A percentile compares a stretch with the other conserved stretches of the same genome.
Evolutionary conservation across 352 stramenopile species (phyloP).

Genomic region (Pythium guiyangense): DNA sequence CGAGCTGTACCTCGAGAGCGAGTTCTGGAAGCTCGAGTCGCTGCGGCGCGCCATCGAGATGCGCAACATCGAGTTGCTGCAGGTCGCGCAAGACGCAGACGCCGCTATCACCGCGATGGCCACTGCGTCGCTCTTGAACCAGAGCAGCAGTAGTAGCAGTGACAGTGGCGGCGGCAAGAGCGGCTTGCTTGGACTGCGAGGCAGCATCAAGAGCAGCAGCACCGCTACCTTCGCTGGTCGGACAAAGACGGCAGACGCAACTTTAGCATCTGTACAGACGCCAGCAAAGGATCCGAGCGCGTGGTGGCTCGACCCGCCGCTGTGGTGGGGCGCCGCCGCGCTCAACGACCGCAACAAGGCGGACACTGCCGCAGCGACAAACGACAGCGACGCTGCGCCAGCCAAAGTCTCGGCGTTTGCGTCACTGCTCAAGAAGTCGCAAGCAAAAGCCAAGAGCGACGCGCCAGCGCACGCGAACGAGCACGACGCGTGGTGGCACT

Average conservation of each 20-base stretch:
- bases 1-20: slow-evolving; percentile 69
- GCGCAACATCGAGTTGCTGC: slow-evolving; percentile 60
- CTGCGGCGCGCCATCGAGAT: slow-evolving; percentile 71
- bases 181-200: not conserved
- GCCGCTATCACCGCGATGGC: slow-evolving; percentile 8
- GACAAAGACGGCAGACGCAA: slow-evolving; percentile 9
- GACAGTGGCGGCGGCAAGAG: not conserved
- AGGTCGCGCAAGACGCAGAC: slow-evolving; percentile 28
- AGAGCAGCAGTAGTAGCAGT: not conserved
- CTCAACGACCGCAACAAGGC: not conserved
- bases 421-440: slow-evolving; percentile 20
- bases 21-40: slow-evolving; percentile 82
- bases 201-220: not conserved
- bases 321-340: slow-evolving; percentile 48
- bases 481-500: slow-evolving; percentile 62
- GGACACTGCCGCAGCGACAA: slow-evolving; percentile 15
- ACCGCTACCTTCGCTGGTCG: slow-evolving; percentile 1
- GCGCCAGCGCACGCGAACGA: slow-evolving; percentile 11
- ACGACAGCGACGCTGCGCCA: slow-evolving; percentile 15
- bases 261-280: not conserved
- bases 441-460: slow-evolving; percentile 6
- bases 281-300: slow-evolving; percentile 20
- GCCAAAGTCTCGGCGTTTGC: slow-evolving; percentile 14
- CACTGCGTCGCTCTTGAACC: slow-evolving; percentile 4
- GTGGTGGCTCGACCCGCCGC: slow-evolving; percentile 63